These are phyloP conservation scores for Euphrasia arctica DNA, from an alignment of 305 asterid genomes.

Conservation along the genomic window DNA sequence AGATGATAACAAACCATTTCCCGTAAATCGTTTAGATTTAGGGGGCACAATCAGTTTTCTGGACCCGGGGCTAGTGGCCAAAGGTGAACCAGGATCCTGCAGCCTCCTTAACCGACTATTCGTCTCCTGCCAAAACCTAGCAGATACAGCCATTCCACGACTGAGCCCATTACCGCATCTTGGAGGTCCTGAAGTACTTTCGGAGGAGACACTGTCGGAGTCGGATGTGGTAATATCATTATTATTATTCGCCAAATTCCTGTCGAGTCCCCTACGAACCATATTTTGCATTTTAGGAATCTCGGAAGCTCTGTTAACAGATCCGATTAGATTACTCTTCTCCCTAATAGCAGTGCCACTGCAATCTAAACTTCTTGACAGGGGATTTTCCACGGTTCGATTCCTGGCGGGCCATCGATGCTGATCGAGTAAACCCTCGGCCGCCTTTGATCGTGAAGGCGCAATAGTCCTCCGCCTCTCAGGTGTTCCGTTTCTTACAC, in stretches of 20 bases:
- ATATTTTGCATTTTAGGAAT: conserved; percentile 56
- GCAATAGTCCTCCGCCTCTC: conserved; percentile 65
- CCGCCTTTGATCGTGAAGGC: conserved; percentile 51
- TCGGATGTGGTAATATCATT: conserved; percentile 70
- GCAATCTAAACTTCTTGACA: conserved; percentile 70
- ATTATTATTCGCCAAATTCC: conserved; percentile 38
- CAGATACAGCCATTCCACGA: conserved; percentile 63
- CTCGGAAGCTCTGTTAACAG: conserved; percentile 45
- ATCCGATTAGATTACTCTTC: conserved; percentile 43
- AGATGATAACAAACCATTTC: conserved; percentile 47
- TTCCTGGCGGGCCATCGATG: conserved; percentile 86
- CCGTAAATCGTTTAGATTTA: conserved; percentile 52
- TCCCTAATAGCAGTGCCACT: no score
- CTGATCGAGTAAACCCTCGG: conserved; percentile 63
- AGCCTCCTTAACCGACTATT: conserved; percentile 82
- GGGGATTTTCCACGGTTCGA: conserved; percentile 39
- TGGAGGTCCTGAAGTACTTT: conserved; percentile 44
- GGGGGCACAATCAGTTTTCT: conserved; percentile 48
- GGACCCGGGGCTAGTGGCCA: conserved; percentile 66
- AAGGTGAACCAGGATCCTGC: conserved; percentile 85
- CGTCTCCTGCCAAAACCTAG: conserved; percentile 97
- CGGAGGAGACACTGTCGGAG: conserved; percentile 93
- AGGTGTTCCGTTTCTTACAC: conserved; percentile 61
- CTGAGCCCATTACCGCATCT: conserved; percentile 37
- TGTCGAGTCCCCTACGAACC: conserved; percentile 35